phyloP scores from a whole-genome alignment of 2,329 filamentous ascomycete genomes.

The Pseudogymnoascus sp. region DNA sequence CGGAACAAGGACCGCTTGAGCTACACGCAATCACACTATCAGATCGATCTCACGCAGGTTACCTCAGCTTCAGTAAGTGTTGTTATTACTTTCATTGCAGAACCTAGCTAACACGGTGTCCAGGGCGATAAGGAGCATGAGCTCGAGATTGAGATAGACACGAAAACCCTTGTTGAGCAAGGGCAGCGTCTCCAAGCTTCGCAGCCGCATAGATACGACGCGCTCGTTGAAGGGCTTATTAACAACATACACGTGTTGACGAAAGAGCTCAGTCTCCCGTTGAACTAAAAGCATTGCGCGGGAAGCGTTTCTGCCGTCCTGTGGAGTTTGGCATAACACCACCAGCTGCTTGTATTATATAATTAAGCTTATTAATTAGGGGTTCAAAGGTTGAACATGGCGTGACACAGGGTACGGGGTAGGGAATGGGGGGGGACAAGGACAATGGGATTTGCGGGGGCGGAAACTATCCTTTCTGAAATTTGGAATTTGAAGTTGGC shows the following conservation, averaged over 20 bases:
- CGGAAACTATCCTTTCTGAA: background rate
- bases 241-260: conserved; percentile 49
- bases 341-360: conserved; percentile 2
- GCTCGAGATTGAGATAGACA: conserved; percentile 69
- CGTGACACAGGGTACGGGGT: background rate
- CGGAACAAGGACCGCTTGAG: conserved; percentile 85
- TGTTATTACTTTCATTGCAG: background rate
- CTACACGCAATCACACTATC: conserved; percentile 80
- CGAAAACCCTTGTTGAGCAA: conserved; percentile 56
- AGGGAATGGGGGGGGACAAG: background rate
- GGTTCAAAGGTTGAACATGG: background rate
- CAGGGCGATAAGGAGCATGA: conserved; percentile 60
- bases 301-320: background rate
- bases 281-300: background rate
- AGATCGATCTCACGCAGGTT: conserved; percentile 90
- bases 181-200: conserved; percentile 46
- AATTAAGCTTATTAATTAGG: conserved; percentile 5
- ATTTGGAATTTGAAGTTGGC: background rate
- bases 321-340: background rate
- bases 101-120: conserved; percentile 7
- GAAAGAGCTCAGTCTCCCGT: background rate
- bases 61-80: conserved; percentile 35
- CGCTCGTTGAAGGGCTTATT: conserved; percentile 64
- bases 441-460: background rate
- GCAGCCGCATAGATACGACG: conserved; percentile 52